These are phyloP conservation scores for Hanseniaspora singularis DNA, from an alignment of 805 yeast species.

Conservation along the genomic window DNA sequence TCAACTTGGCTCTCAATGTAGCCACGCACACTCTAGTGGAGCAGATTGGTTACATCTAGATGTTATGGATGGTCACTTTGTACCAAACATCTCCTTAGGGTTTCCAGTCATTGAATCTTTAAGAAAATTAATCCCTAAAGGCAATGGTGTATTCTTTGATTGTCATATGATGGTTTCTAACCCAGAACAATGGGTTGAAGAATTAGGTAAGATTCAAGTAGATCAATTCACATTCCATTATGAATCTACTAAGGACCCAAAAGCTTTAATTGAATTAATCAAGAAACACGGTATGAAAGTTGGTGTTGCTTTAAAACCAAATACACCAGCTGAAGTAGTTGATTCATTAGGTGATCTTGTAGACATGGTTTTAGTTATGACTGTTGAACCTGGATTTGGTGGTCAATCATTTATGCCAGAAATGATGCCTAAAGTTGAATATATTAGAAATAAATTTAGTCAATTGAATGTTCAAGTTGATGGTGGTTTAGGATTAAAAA, in stretches of 20 bases:
- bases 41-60: conserved; percentile 98
- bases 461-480: conserved; percentile 84
- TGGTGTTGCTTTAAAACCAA: conserved; percentile 90
- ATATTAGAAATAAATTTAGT: conserved; percentile 62
- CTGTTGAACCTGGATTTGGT: conserved; percentile 98
- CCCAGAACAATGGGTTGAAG: conserved; percentile 90
- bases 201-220: conserved; percentile 86
- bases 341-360: conserved; percentile 61
- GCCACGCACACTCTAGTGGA: conserved; percentile 59
- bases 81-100: conserved; percentile 90
- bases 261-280: conserved; percentile 61
- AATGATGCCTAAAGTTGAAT: conserved; percentile 92
- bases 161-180: conserved; percentile 96
- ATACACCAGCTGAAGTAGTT: conserved; percentile 74
- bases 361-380: conserved; percentile 95
- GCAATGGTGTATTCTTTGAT: conserved; percentile 51
- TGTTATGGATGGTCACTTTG: conserved; percentile 98
- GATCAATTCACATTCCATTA: conserved; percentile 93
- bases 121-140: conserved; percentile 64
- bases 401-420: conserved; percentile 92
- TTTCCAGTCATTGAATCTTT: conserved; percentile 75
- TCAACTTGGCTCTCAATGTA: conserved; percentile 77
- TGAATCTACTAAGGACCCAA: conserved; percentile 77
- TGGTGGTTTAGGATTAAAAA: conserved; percentile 85
- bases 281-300: conserved; percentile 76